phyloP scores from a whole-genome alignment of 169 alveolate species.

The Plasmodium ovale region DNA sequence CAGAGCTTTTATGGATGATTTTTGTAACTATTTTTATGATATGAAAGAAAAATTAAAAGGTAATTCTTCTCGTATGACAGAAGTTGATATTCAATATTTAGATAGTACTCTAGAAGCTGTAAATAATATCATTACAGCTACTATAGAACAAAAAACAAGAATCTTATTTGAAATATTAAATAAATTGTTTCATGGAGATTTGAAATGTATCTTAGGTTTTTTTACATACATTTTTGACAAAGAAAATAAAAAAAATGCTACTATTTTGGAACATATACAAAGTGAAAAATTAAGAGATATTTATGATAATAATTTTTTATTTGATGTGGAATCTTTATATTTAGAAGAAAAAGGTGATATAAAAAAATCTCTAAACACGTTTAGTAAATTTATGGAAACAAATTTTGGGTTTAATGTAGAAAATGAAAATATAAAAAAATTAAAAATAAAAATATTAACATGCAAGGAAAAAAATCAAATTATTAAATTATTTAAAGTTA shows the following conservation, averaged over 20 bases:
- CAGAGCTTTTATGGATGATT: slow-evolving; percentile 31
- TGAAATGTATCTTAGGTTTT: slow-evolving; percentile 16
- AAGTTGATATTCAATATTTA: background rate
- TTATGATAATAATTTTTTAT: slow-evolving; percentile 16
- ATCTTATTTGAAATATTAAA: slow-evolving; percentile 3
- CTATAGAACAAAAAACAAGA: slow-evolving; percentile 16
- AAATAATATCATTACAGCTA: background rate
- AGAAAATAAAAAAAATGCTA: background rate
- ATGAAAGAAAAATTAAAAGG: background rate
- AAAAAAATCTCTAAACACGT: slow-evolving; percentile 2
- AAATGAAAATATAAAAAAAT: background rate
- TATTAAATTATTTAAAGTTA: background rate
- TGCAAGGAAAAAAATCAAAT: background rate
- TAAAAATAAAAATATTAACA: background rate
- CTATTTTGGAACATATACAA: background rate
- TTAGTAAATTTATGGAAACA: slow-evolving; percentile 4
- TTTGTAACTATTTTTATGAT: background rate
- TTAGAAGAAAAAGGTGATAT: slow-evolving; percentile 7
- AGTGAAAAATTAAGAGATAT: background rate
- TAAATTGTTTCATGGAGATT: slow-evolving; percentile 10
- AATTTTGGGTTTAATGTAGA: background rate
- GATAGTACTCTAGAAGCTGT: background rate
- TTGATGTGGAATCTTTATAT: slow-evolving; percentile 18
- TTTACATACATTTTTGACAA: slow-evolving; percentile 8
- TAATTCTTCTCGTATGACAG: background rate